A percentile compares a stretch with the other conserved stretches of the same genome.
phyloP scores from a whole-genome alignment of 768 basidiomycete genomes.

The Roridomyces roridus region DNA sequence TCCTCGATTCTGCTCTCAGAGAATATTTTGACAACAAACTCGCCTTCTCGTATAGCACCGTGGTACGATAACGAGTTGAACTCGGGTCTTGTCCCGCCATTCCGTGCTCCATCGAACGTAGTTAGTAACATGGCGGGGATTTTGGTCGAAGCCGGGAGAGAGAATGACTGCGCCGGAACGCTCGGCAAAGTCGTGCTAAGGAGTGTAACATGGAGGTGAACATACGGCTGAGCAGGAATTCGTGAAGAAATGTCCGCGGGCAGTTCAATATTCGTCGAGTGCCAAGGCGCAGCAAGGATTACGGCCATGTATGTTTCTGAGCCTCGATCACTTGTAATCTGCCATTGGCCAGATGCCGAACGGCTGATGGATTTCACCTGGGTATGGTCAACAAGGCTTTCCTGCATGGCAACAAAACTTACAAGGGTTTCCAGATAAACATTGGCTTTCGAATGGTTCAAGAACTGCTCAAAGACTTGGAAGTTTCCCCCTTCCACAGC shows the following conservation, averaged over 20 bases:
- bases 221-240: conserved; percentile 77
- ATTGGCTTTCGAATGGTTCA: conserved; percentile 71
- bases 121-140: conserved; percentile 77
- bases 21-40: conserved; percentile 90
- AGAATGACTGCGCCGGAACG: conserved; percentile 74
- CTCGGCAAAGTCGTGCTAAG: conserved; percentile 75
- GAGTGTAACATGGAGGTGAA: conserved; percentile 88
- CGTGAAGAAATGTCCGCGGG: conserved; percentile 52
- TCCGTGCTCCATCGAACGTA: conserved; percentile 63
- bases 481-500: conserved; percentile 82
- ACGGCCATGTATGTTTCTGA: conserved; percentile 68
- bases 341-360: conserved; percentile 55
- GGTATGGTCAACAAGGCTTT: conserved; percentile 3
- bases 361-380: conserved; percentile 62
- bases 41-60: conserved; percentile 56
- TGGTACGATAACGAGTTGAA: conserved; percentile 92
- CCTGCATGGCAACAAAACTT: conserved; percentile 12
- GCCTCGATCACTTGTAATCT: conserved; percentile 54
- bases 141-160: conserved; percentile 45
- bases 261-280: conserved; percentile 65
- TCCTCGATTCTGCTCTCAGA: conserved; percentile 69
- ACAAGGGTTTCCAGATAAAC: conserved; percentile 77
- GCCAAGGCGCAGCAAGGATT: conserved; percentile 88
- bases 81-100: conserved; percentile 67
- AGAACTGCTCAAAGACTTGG: conserved; percentile 83